These are phyloP conservation scores for Gardenia jasminoides DNA, from an alignment of 257 asterid genomes.

Conservation along the genomic window DNA sequence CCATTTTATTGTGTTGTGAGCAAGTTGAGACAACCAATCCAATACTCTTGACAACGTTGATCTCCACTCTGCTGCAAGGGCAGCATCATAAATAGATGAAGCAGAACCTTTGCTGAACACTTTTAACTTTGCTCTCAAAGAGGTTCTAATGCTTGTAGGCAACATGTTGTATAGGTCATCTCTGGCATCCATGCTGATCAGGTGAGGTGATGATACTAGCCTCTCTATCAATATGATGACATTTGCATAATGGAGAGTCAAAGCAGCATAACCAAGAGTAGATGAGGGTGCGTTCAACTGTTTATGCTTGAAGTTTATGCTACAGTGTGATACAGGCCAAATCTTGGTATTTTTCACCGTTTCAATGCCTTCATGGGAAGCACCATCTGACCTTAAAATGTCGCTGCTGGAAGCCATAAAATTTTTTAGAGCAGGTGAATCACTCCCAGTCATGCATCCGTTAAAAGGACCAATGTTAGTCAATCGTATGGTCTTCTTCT, in stretches of 20 bases:
- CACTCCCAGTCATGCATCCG: slow-evolving; percentile 63
- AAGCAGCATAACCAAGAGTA: slow-evolving; percentile 65
- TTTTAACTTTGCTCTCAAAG: slow-evolving; percentile 49
- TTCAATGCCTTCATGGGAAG: slow-evolving; percentile 18
- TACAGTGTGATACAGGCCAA: slow-evolving; percentile 20
- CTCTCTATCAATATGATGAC: slow-evolving; percentile 60
- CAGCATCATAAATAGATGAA: slow-evolving; percentile 47
- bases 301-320: slow-evolving; percentile 38
- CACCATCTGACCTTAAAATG: slow-evolving; percentile 31
- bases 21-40: slow-evolving; percentile 81
- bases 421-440: slow-evolving; percentile 50
- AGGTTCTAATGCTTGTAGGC: slow-evolving; percentile 54
- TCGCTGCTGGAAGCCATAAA: slow-evolving; percentile 43
- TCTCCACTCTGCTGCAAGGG: slow-evolving; percentile 63
- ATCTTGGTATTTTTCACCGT: slow-evolving; percentile 17
- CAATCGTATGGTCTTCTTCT: slow-evolving; percentile 37
- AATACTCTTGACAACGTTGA: slow-evolving; percentile 42
- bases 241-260: slow-evolving; percentile 70
- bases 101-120: slow-evolving; percentile 27
- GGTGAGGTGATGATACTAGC: slow-evolving; percentile 58
- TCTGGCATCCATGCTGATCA: slow-evolving; percentile 64
- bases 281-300: slow-evolving; percentile 37
- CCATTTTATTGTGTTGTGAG: slow-evolving; percentile 75
- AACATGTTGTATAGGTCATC: slow-evolving; percentile 78
- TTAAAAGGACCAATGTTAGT: slow-evolving; percentile 45